Evolutionary conservation across 2,329 filamentous ascomycete species (phyloP), one percentile per base, ranked within the genome.

Genomic region (Pleurostoma richardsiae): DNA sequence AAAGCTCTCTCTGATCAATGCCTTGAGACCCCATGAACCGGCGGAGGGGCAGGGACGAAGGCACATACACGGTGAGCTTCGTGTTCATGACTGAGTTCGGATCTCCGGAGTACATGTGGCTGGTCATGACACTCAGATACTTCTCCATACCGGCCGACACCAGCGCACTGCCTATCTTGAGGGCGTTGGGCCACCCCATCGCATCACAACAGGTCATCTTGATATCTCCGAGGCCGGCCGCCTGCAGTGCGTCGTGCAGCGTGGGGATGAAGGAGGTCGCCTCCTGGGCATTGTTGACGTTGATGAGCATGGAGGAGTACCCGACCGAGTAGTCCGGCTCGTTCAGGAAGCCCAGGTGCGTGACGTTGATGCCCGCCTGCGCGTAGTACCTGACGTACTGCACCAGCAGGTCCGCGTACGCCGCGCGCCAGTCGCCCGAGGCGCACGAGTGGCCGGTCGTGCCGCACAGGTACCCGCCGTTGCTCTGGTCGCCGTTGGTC

Each of bases 261-360:
- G 73, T 63, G 47, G 63, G 58, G 60, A 80, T 72, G 57, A 80
- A 77, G 39, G 73, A 69, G 41, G 70, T 73, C 4, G 74, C 74
- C 60, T 77, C 88, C 57, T 84, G 86, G 70, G 96, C 96, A 76
- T 94, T 95, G 62, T 87, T 77, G 30, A 63, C 96, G 77, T 94
- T 95, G 62, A 87, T 77, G 30, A 64, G 60, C 74, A 78, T 78
- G 5, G 64, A 67, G 8, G 73, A 72, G 51, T 72, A 72, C 43
- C 54, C 55, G 26, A 64, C 60, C 53, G 54, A 58, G 40, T 62
- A 64, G 41, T 72, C 67, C 2, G 70, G 71, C 53, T 75, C 72
- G 54, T 76, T 76, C 39, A 75, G 56, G 49, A 73, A 74, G 10
- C 72, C 72, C 3, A 75, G 56, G 45, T 73, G 70, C 2, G 70